Evolutionary conservation across 179 eudicot genomes (phyloP).

Genomic region (Vitellaria paradoxa): DNA sequence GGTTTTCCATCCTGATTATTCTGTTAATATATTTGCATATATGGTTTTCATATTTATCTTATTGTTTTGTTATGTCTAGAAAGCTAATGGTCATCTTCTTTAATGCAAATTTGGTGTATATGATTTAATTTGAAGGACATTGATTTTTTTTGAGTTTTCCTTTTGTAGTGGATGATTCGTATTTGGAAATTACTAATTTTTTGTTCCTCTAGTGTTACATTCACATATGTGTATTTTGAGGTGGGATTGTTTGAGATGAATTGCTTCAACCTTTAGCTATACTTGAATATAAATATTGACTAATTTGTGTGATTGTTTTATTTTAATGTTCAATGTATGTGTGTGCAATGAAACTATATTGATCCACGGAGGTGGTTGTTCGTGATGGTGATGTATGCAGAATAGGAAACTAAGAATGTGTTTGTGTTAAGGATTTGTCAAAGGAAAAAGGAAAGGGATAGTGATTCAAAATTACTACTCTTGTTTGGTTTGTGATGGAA

Average conservation of each 20-base stretch:
- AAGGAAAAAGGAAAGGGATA: too few species aligned
- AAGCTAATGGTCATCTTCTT: background rate
- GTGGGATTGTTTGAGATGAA: background rate
- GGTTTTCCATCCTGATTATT: conserved; percentile 28
- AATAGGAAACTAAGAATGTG: too few species aligned
- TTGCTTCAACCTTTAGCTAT: background rate
- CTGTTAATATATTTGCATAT: too few species aligned
- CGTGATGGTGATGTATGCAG: too few species aligned
- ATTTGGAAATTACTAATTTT: background rate
- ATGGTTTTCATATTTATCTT: background rate
- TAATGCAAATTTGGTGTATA: background rate
- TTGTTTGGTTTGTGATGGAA: too few species aligned
- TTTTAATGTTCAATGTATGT: too few species aligned
- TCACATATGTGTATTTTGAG: background rate
- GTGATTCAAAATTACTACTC: too few species aligned
- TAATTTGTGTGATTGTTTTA: too few species aligned
- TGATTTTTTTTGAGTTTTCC: background rate
- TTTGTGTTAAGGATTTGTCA: too few species aligned
- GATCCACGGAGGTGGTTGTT: too few species aligned
- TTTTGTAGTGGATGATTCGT: background rate
- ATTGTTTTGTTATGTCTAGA: background rate
- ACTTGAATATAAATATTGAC: too few species aligned
- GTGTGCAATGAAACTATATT: too few species aligned
- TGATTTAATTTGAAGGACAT: background rate
- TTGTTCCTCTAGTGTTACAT: background rate